These are phyloP conservation scores for Phytophthora multivora DNA, from an alignment of 352 stramenopile species.

Conservation along the genomic window DNA sequence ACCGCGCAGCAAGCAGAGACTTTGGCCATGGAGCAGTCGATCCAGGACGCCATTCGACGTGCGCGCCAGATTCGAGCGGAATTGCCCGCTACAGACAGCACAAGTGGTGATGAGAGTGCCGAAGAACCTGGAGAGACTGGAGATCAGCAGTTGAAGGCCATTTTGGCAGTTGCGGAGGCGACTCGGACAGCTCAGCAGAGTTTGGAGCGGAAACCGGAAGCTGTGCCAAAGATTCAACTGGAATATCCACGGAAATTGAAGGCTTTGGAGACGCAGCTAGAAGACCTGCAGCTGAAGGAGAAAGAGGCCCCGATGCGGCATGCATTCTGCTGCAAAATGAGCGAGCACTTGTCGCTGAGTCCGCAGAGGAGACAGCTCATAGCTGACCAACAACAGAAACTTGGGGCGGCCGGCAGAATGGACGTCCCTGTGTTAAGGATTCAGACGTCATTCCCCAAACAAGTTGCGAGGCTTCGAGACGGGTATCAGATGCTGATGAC, in stretches of 20 bases:
- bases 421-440: constrained; percentile 21
- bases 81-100: neutral
- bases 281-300: constrained; percentile 37
- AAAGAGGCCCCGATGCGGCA: constrained; percentile 41
- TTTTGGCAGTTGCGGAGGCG: constrained; percentile 42
- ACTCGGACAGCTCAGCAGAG: constrained; percentile 11
- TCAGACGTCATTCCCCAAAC: constrained; percentile 40
- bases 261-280: constrained; percentile 42
- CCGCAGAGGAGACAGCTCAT: constrained; percentile 16
- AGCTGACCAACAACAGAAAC: constrained; percentile 8
- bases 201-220: neutral
- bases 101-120: neutral
- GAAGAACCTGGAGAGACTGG: constrained; percentile 2
- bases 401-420: constrained; percentile 6
- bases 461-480: constrained; percentile 36
- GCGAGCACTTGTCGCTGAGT: constrained; percentile 46
- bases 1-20: constrained; percentile 16
- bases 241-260: constrained; percentile 61
- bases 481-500: constrained; percentile 38
- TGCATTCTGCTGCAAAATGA: constrained; percentile 60
- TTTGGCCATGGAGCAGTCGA: constrained; percentile 38
- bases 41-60: constrained; percentile 54
- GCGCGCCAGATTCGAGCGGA: constrained; percentile 39
- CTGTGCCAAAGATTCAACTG: constrained; percentile 19
- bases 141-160: constrained; percentile 16